Conservation (phyloP, 441 rosid genomes). For the Mallotus repandus region DNA sequence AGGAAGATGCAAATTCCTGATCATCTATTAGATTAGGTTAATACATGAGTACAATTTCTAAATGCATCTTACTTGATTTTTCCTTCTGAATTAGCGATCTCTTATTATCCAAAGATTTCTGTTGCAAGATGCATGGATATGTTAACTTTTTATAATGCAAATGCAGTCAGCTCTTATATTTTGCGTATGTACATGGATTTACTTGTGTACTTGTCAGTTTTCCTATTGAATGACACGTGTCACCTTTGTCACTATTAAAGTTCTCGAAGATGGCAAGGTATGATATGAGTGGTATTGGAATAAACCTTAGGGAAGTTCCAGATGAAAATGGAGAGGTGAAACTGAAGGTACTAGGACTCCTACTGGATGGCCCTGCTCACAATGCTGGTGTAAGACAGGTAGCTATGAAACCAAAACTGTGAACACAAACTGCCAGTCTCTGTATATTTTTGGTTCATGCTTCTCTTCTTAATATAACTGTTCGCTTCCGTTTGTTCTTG, state of each 20-base stretch:
- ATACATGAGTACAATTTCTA: neutral
- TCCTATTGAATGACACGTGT: slow-evolving; percentile 30
- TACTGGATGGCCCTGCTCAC: slow-evolving; percentile 87
- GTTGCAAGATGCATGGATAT: neutral
- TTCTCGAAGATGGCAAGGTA: slow-evolving; percentile 95
- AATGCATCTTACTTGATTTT: neutral
- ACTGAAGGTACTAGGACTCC: slow-evolving; percentile 76
- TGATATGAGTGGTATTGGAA: slow-evolving; percentile 88
- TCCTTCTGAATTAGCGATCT: neutral
- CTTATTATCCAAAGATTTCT: neutral
- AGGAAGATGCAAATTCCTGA: neutral
- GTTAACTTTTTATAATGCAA: neutral
- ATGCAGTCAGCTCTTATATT: neutral
- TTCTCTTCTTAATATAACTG: neutral
- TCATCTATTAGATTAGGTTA: neutral
- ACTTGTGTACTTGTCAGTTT: slow-evolving; percentile 38
- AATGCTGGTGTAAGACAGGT: slow-evolving; percentile 90
- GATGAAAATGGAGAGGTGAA: slow-evolving; percentile 59
- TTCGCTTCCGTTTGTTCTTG: neutral
- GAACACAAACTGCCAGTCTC: neutral
- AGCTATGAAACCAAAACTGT: neutral
- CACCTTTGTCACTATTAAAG: slow-evolving; percentile 44
- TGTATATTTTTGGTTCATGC: neutral
- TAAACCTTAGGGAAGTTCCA: slow-evolving; percentile 87
- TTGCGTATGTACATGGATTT: slow-evolving; percentile 4